Evolutionary conservation across 352 stramenopile genomes (phyloP).

Genomic region (Hyaloperonospora arabidopsidis): DNA sequence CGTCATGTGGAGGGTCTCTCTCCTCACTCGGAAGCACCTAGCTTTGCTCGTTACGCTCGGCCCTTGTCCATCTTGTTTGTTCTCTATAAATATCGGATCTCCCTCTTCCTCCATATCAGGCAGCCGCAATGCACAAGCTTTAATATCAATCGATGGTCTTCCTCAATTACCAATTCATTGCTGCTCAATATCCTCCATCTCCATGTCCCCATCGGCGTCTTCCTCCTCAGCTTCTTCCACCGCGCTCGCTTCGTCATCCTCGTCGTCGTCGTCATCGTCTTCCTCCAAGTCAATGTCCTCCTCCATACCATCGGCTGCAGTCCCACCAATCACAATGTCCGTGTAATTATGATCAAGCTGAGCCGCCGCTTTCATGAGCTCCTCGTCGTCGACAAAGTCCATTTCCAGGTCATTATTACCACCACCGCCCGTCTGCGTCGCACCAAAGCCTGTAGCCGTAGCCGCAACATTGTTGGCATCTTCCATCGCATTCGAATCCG

Average conservation of each 20-base stretch:
- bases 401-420: constrained; percentile 38
- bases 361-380: constrained; percentile 78
- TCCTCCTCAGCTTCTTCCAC: constrained; percentile 65
- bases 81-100: constrained; percentile 71
- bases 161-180: constrained; percentile 14
- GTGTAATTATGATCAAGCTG: constrained; percentile 85
- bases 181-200: constrained; percentile 51
- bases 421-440: constrained; percentile 16
- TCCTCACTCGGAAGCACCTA: constrained; percentile 2
- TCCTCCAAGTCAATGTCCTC: constrained; percentile 66
- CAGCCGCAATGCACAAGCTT: constrained; percentile 6
- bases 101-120: constrained; percentile 10
- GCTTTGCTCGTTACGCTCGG: constrained; percentile 1
- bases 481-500: constrained; percentile 39
- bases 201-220: constrained; percentile 69
- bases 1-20: not conserved
- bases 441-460: constrained; percentile 16
- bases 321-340: constrained; percentile 80
- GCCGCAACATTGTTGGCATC: constrained; percentile 22
- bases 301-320: constrained; percentile 40
- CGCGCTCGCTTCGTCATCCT: constrained; percentile 50
- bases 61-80: constrained; percentile 16
- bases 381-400: constrained; percentile 79
- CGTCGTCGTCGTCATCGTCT: constrained; percentile 58
- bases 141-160: constrained; percentile 6